Percentiles rank a stretch among this genome's conserved stretches.
phyloP scores from a whole-genome alignment of 805 yeast genomes.

The Saccharomycopsis babjevae region DNA sequence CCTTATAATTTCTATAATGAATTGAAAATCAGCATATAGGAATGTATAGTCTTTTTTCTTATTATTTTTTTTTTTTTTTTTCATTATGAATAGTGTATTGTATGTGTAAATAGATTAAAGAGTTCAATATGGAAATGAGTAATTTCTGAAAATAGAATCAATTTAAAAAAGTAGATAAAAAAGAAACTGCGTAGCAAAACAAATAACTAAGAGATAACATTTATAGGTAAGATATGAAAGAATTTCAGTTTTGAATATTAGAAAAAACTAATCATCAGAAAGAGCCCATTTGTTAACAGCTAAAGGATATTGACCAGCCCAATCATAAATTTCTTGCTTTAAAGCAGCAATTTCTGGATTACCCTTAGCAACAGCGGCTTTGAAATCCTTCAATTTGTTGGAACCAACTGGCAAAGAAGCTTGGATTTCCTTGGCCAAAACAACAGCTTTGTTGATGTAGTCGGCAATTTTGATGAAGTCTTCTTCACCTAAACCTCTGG shows the following conservation, averaged over 20 bases:
- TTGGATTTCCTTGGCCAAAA: slow-evolving; percentile 61
- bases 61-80: neutral
- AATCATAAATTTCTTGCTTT: slow-evolving; percentile 70
- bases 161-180: neutral
- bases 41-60: neutral
- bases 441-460: slow-evolving; percentile 71
- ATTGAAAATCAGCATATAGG: neutral
- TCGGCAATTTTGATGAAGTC: slow-evolving; percentile 77
- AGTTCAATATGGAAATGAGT: neutral
- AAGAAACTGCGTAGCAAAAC: neutral
- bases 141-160: neutral
- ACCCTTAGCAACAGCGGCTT: slow-evolving; percentile 65
- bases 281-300: slow-evolving; percentile 30
- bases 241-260: neutral
- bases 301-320: slow-evolving; percentile 87
- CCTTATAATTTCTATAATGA: neutral
- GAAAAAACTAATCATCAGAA: slow-evolving; percentile 3
- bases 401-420: slow-evolving; percentile 78
- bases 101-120: neutral
- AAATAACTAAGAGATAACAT: neutral
- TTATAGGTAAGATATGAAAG: neutral
- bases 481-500: slow-evolving; percentile 74
- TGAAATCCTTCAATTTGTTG: slow-evolving; percentile 93
- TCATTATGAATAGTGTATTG: neutral
- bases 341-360: slow-evolving; percentile 56